A percentile compares a stretch with the other conserved stretches of the same genome.
Evolutionary conservation across 2,329 filamentous ascomycete species (phyloP).

Genomic region (Fusarium sp.): DNA sequence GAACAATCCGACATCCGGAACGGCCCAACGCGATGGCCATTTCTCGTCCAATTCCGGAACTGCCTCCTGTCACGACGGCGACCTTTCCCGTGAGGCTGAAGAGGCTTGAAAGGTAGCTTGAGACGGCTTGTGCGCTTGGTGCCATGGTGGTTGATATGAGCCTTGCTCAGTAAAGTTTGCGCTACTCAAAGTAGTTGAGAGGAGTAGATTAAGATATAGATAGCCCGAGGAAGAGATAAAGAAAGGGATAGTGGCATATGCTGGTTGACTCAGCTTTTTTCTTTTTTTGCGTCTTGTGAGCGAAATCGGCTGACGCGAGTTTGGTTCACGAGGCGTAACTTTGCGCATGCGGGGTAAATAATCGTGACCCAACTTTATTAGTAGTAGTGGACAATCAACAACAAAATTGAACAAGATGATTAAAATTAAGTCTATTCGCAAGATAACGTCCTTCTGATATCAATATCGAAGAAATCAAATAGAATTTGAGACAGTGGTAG

Average conservation of each 20-base stretch:
- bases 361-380: constrained; percentile 14
- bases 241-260: neutral
- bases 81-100: constrained; percentile 49
- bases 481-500: no score
- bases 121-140: constrained; percentile 15
- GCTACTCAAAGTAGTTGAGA: neutral
- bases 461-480: no score
- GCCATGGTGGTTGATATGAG: constrained; percentile 25
- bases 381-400: neutral
- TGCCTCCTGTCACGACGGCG: constrained; percentile 52
- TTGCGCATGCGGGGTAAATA: constrained; percentile 30
- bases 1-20: constrained; percentile 49
- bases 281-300: constrained; percentile 23
- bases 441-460: no score
- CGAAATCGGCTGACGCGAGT: constrained; percentile 26
- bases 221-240: neutral
- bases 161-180: neutral
- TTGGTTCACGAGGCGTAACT: constrained; percentile 25
- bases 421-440: neutral
- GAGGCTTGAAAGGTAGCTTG: constrained; percentile 46
- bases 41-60: constrained; percentile 52
- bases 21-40: constrained; percentile 50
- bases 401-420: neutral
- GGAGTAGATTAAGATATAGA: neutral
- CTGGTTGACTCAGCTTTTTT: neutral